Evolutionary conservation across 306 rosid species (phyloP), one percentile per base, ranked within the genome.

Genomic region (Begonia peltatifolia): DNA sequence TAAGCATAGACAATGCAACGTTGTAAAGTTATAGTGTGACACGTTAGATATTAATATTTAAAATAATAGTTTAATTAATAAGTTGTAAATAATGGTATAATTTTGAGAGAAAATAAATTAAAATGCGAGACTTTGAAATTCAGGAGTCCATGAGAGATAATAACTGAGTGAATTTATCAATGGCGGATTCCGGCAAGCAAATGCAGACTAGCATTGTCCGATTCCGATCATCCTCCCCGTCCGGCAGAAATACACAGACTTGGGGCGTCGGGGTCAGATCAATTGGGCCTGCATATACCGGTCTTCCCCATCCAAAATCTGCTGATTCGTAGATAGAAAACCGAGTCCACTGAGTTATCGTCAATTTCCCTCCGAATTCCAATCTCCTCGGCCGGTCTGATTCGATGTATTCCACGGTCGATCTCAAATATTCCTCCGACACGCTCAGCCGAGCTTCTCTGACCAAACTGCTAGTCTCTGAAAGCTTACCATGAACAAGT

Each of bases 301-400:
- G 96, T 44, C 54, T 75, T 12, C 94, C 99, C 94, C 94, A 83
- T 14, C 99, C 99, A 68, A 90, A 86, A 55, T 90, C 96, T 6
- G 88, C 79, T 63, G 67, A 63, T 54, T 75, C 82, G 41, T 86
- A 90, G 0, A 90, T 76, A 7, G 94, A 76, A 56, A 90, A 86
- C 54, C 99, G 71, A 2, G 96, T 86, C 99, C 96, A 90, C 41
- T 90, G 99, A 13, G 95, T 90, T 55, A 86, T 77, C 12, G 94
- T 81, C 57, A 90, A 47, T 56, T 86, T 90, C 0, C 95, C 95
- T 2, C 84, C 99, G 67, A 90, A 86, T 58, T 86, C 96, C 67
- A 90, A 75, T 48, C 76, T 77, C 14, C 36, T 79, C 20, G 93
- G 99, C 67, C 83, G 60, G 30, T 73, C 75, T 30, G 79, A 67